These are phyloP conservation scores for Carallia brachiata DNA, from an alignment of 345 rosid genomes.

Conservation along the genomic window DNA sequence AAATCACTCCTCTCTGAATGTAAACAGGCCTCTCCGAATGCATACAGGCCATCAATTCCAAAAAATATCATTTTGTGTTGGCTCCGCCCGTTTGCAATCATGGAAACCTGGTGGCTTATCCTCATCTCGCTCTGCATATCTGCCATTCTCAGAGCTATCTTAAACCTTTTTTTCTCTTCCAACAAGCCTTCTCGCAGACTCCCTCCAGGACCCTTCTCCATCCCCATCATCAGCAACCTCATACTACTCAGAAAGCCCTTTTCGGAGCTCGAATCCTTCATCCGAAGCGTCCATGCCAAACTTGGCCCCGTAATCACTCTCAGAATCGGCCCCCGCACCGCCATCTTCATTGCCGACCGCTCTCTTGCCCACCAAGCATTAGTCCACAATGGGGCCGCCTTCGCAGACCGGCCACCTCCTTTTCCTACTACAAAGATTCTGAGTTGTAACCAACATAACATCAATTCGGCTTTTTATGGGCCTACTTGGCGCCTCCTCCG, in stretches of 20 bases:
- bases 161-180: neutral
- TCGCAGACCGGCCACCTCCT: slow-evolving; percentile 3
- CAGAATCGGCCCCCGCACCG: slow-evolving; percentile 10
- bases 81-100: neutral
- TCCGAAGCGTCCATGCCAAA: slow-evolving; percentile 5
- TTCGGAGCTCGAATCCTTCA: neutral
- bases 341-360: slow-evolving; percentile 20
- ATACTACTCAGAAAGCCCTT: neutral
- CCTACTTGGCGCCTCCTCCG: slow-evolving; percentile 26
- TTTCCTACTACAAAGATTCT: neutral
- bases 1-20: no score
- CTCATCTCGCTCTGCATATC: slow-evolving; percentile 1
- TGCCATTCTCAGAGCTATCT: neutral
- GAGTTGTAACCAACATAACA: neutral
- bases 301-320: slow-evolving; percentile 15
- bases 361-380: slow-evolving; percentile 22
- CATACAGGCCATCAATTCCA: no score
- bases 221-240: slow-evolving; percentile 19
- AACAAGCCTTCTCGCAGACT: neutral
- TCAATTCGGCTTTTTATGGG: slow-evolving; percentile 10
- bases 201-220: slow-evolving; percentile 18
- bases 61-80: no score
- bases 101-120: slow-evolving; percentile 7
- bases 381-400: slow-evolving; percentile 17
- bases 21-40: no score